Conservation (phyloP, 768 basidiomycete genomes). For the Hysterangium stoloniferum region DNA sequence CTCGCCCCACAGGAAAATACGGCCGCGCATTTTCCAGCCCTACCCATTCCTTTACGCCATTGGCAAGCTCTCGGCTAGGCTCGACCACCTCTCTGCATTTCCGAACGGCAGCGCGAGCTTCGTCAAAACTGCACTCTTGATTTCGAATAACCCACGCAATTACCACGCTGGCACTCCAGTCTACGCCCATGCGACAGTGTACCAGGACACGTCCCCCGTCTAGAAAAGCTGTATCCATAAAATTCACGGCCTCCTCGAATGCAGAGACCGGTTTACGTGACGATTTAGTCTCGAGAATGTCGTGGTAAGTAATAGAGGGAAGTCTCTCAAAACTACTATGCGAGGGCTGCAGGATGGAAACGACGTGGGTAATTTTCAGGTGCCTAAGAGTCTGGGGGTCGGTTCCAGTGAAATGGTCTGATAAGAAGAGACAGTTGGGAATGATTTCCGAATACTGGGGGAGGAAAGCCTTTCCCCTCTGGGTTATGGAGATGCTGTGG, state of each 20-base stretch:
- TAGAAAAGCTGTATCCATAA: conserved; percentile 1
- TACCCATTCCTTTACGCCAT: conserved; percentile 5
- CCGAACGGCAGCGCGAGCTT: neutral
- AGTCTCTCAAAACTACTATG: neutral
- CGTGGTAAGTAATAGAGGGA: neutral
- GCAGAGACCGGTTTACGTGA: neutral
- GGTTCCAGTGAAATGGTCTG: conserved; percentile 8
- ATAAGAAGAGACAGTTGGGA: conserved; percentile 1
- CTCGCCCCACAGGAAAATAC: neutral
- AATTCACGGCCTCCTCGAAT: conserved; percentile 9
- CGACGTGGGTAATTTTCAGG: conserved; percentile 7
- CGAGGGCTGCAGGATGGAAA: neutral
- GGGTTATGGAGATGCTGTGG: conserved; percentile 1
- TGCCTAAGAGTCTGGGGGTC: neutral
- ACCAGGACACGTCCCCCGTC: neutral
- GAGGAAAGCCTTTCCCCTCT: conserved; percentile 5
- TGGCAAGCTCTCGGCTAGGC: conserved; percentile 2
- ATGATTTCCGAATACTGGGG: conserved; percentile 7
- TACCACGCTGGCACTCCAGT: conserved; percentile 5
- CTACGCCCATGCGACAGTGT: neutral
- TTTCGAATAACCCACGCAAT: conserved; percentile 9
- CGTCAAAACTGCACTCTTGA: neutral
- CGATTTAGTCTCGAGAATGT: neutral
- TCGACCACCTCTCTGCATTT: neutral
- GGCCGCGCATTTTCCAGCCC: conserved; percentile 2